phyloP scores from a whole-genome alignment of 1,139 yeast species.

The Saccharomyces hybrid region DNA sequence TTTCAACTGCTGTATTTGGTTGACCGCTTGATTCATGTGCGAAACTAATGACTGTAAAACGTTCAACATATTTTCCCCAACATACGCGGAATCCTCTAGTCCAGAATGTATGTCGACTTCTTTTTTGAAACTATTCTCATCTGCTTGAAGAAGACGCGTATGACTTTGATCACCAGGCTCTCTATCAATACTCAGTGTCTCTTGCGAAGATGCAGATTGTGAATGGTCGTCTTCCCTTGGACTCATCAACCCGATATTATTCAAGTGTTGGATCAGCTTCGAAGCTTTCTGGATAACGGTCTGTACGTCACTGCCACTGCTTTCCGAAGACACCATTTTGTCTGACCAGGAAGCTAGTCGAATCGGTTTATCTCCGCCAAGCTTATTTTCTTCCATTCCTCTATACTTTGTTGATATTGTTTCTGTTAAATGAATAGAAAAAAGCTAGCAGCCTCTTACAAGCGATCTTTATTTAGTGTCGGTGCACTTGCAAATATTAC shows the following conservation, averaged over 20 bases:
- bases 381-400: background rate
- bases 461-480: background rate
- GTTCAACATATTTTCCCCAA: background rate
- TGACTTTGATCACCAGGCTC: background rate
- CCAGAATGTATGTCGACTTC: background rate
- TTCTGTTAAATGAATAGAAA: background rate
- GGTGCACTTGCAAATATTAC: background rate
- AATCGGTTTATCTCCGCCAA: background rate
- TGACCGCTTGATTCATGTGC: background rate
- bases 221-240: background rate
- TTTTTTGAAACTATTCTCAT: background rate
- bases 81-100: background rate
- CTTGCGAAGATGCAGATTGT: background rate
- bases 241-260: background rate
- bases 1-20: slow-evolving; percentile 26
- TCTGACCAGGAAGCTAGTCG: background rate
- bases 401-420: background rate
- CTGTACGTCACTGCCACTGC: background rate
- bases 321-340: background rate
- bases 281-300: background rate
- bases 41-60: background rate
- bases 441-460: background rate
- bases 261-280: background rate
- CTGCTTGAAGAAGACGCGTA: background rate
- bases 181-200: background rate